Evolutionary conservation across 2,329 filamentous ascomycete species (phyloP).

Genomic region (Colletotrichum brevisporum): DNA sequence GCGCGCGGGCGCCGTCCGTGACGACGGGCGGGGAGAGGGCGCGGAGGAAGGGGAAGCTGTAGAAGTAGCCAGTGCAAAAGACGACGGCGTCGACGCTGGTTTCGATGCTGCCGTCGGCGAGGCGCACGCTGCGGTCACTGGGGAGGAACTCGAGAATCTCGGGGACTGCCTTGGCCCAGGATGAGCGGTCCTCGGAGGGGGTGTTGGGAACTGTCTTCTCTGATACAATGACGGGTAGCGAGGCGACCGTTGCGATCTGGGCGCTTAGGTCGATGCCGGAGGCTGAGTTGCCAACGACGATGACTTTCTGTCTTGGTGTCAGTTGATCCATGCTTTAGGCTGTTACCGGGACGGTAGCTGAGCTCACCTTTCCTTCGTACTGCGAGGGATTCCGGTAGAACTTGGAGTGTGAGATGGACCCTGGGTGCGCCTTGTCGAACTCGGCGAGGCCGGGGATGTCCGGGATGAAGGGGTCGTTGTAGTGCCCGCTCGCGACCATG

Average conservation of each 20-base stretch:
- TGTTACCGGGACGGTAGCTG: constrained; percentile 46
- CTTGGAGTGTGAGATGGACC: constrained; percentile 74
- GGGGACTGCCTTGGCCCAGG: constrained; percentile 53
- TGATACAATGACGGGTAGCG: constrained; percentile 69
- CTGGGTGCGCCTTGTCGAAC: constrained; percentile 66
- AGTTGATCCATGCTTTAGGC: background rate
- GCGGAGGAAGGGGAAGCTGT: constrained; percentile 81
- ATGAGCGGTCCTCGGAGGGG: constrained; percentile 44
- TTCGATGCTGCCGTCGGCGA: constrained; percentile 76
- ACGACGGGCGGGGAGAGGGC: constrained; percentile 64
- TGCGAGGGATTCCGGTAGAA: constrained; percentile 68
- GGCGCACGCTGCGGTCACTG: constrained; percentile 65
- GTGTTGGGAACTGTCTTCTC: constrained; percentile 55
- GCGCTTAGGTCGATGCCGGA: constrained; percentile 77
- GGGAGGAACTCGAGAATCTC: constrained; percentile 63
- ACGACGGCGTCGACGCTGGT: constrained; percentile 80
- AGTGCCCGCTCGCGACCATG: constrained; percentile 74
- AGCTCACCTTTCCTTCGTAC: constrained; percentile 50
- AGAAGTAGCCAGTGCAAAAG: constrained; percentile 93
- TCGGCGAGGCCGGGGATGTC: constrained; percentile 67
- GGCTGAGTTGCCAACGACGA: constrained; percentile 78
- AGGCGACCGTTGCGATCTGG: constrained; percentile 71
- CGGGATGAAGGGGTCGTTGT: constrained; percentile 72
- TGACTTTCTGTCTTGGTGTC: constrained; percentile 68
- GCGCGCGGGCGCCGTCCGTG: constrained; percentile 71